phyloP scores from a whole-genome alignment of 208 protist genomes.

The Crithidia fasciculata region DNA sequence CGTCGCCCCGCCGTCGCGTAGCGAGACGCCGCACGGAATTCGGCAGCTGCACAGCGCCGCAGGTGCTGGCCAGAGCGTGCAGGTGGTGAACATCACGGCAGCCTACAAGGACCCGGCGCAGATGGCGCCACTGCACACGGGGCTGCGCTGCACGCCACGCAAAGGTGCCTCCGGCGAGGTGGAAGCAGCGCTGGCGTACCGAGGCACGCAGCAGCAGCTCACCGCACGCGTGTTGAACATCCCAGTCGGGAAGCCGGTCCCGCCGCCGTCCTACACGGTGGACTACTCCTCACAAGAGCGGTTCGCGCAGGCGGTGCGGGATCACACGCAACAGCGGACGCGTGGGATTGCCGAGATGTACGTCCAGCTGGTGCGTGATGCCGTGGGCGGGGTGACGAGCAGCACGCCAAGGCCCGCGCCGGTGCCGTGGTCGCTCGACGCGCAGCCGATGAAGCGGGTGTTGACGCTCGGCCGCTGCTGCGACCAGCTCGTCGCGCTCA shows the following conservation, averaged over 20 bases:
- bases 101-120: constrained; percentile 72
- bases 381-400: constrained; percentile 45
- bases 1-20: constrained; percentile 33
- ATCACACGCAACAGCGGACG: constrained; percentile 71
- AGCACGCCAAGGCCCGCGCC: constrained; percentile 34
- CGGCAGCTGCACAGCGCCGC: constrained; percentile 44
- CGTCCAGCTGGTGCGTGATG: constrained; percentile 70
- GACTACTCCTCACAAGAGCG: constrained; percentile 64
- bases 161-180: constrained; percentile 31
- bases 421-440: constrained; percentile 53
- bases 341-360: constrained; percentile 79
- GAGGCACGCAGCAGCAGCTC: constrained; percentile 39
- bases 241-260: constrained; percentile 36
- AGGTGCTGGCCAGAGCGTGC: constrained; percentile 60
- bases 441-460: constrained; percentile 31
- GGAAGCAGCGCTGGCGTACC: constrained; percentile 45
- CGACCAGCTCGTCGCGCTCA: constrained; percentile 78
- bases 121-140: constrained; percentile 43
- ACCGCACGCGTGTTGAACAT: constrained; percentile 21
- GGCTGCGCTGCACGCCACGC: constrained; percentile 46
- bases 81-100: constrained; percentile 80
- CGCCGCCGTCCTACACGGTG: constrained; percentile 15
- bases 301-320: constrained; percentile 77
- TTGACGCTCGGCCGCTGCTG: constrained; percentile 64
- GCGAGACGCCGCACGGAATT: constrained; percentile 66